phyloP scores from a whole-genome alignment of 2,329 filamentous ascomycete genomes.

The Hymenoscyphus infarciens region DNA sequence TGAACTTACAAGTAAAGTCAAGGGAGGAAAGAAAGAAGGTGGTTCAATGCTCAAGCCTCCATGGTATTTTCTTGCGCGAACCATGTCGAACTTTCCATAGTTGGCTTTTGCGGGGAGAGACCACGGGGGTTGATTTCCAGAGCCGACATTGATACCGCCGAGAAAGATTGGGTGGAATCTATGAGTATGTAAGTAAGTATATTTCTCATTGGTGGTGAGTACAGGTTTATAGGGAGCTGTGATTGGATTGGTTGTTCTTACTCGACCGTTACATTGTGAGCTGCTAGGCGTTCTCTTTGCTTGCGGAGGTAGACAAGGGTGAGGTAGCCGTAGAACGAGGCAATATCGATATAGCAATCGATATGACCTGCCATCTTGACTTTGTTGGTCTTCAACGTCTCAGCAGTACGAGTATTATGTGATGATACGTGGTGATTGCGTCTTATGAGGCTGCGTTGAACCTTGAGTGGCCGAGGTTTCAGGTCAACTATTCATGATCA shows the following conservation, averaged over 20 bases:
- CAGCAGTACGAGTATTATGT: neutral
- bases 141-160: conserved; percentile 57
- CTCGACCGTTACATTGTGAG: conserved; percentile 63
- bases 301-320: conserved; percentile 54
- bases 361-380: conserved; percentile 57
- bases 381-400: neutral
- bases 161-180: conserved; percentile 72
- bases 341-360: conserved; percentile 64
- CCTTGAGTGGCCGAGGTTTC: neutral
- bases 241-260: conserved; percentile 39
- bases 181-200: neutral
- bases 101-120: conserved; percentile 61
- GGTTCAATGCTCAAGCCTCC: conserved; percentile 40
- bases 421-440: neutral
- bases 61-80: conserved; percentile 50
- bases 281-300: conserved; percentile 51
- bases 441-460: neutral
- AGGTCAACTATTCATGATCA: conserved; percentile 5
- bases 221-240: neutral
- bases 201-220: neutral
- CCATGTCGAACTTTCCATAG: conserved; percentile 50
- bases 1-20: conserved; percentile 45
- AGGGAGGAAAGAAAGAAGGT: conserved; percentile 51
- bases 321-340: conserved; percentile 60
- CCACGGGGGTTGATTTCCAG: conserved; percentile 75